Evolutionary conservation across 805 yeast species (phyloP), one percentile per base, ranked within the genome.

Genomic region (Zygotorulaspora danielsina): DNA sequence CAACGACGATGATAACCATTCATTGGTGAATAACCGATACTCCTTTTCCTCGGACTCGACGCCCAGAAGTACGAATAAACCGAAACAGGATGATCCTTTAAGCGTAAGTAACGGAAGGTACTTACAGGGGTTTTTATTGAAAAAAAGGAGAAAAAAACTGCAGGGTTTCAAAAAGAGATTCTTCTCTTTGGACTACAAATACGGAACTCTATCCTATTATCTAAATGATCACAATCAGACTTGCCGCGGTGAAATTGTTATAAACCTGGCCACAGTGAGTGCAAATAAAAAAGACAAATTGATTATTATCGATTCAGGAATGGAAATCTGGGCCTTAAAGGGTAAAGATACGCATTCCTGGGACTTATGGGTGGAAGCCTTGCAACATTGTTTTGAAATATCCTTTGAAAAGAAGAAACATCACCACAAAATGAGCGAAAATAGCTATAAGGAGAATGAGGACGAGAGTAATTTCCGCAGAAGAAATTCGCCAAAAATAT

Each of bases 241-340:
- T 34, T 57, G 63, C 34, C 73, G 97, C 41, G 98, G 98, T 41
- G 88, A 86, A 54, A 87, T 93, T 86, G 94, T 90, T 25, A 78
- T 93, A 34, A 78, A 75, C 38, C 73, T 83, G 34, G 79, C 95
- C 2, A 84, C 84, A n/a, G 79, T 93, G 2, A 76, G 89, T 41
- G 95, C 95, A 0, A 81, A 81, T 51, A 70, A 76, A 18, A 74
- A 75, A 41, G 75, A 77, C 17, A 65, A 76, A 38, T 81, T 84
- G 53, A 79, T 93, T 30, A 79, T 82, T 32, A 74, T 93, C 42
- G 97, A 93, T 59, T 87, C 97, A 0, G 97, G 97, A 2, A 80
- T 90, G 78, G 97, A 90, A 59, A 79, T 84, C 7, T 90, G 97
- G 97, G 79, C 78, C 26, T 68, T 90, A 44, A 85, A 84, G 52